Percentiles rank a stretch among this genome's conserved stretches.
These are phyloP conservation scores for Globisporangium alternatum DNA, from an alignment of 352 stramenopile species.

Conservation along the genomic window DNA sequence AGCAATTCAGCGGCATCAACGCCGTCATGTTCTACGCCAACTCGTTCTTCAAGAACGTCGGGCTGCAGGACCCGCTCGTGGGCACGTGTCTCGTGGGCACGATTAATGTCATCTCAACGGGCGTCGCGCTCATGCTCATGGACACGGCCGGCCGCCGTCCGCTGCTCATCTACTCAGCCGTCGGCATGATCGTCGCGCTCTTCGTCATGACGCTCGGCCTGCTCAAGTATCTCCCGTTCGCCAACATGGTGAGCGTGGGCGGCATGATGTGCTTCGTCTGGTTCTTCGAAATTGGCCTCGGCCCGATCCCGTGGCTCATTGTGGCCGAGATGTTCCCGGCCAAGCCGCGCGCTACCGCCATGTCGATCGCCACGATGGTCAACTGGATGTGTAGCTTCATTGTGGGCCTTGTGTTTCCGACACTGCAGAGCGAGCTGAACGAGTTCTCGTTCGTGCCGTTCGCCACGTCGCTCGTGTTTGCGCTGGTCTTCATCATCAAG, in stretches of 20 bases:
- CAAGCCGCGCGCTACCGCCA: slow-evolving; percentile 90
- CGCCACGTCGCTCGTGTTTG: slow-evolving; percentile 66
- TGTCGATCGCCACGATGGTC: slow-evolving; percentile 90
- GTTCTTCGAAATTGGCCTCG: slow-evolving; percentile 71
- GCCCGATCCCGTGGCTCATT: slow-evolving; percentile 96
- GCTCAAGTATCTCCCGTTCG: slow-evolving; percentile 63
- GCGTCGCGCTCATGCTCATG: slow-evolving; percentile 70
- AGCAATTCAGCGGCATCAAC: slow-evolving; percentile 77
- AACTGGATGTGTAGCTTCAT: slow-evolving; percentile 97
- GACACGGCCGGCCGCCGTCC: slow-evolving; percentile 66
- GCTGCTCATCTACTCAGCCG: slow-evolving; percentile 66
- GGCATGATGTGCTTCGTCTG: slow-evolving; percentile 78
- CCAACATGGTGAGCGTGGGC: slow-evolving; percentile 54
- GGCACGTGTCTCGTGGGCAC: slow-evolving; percentile 60
- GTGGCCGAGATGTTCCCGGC: slow-evolving; percentile 96
- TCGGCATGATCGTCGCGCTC: slow-evolving; percentile 67
- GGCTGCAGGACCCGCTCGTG: slow-evolving; percentile 61
- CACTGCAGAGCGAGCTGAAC: slow-evolving; percentile 80
- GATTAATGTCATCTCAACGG: slow-evolving; percentile 72
- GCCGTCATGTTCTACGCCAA: slow-evolving; percentile 82
- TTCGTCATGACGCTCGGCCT: slow-evolving; percentile 63
- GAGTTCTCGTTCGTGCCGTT: slow-evolving; percentile 92
- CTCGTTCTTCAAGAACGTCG: slow-evolving; percentile 73
- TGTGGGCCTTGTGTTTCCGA: slow-evolving; percentile 92
- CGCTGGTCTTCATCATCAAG: slow-evolving; percentile 75